A percentile compares a stretch with the other conserved stretches of the same genome.
Conservation (phyloP, 768 basidiomycete species). For the Leccinellum albellum region DNA sequence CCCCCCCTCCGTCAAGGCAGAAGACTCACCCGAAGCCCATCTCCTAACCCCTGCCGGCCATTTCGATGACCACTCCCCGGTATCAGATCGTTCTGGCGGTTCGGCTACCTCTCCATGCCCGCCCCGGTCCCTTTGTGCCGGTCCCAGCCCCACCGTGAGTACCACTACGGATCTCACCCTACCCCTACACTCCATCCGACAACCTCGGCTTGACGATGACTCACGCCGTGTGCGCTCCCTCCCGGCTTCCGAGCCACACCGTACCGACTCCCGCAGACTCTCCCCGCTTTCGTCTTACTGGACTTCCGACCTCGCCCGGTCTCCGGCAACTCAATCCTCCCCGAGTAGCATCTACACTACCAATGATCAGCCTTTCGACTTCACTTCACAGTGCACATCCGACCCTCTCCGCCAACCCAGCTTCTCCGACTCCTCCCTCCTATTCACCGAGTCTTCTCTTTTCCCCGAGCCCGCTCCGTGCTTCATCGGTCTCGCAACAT, state of each 20-base stretch:
- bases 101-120: conserved; percentile 27
- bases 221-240: conserved; percentile 30
- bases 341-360: conserved; percentile 25
- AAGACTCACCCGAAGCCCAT: conserved; percentile 46
- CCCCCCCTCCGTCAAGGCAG: conserved; percentile 53
- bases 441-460: conserved; percentile 24
- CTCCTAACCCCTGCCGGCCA: conserved; percentile 38
- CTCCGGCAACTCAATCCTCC: conserved; percentile 24
- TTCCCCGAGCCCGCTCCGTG: conserved; percentile 33
- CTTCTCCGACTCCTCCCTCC: conserved; percentile 30
- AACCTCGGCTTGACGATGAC: conserved; percentile 26
- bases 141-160: conserved; percentile 20
- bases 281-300: conserved; percentile 31
- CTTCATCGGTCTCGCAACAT: conserved; percentile 31
- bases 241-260: conserved; percentile 26
- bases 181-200: conserved; percentile 18
- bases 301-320: conserved; percentile 23
- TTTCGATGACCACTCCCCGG: conserved; percentile 31
- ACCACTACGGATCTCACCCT: conserved; percentile 26
- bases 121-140: conserved; percentile 25
- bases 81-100: conserved; percentile 29
- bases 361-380: conserved; percentile 17
- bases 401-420: conserved; percentile 19
- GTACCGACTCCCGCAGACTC: conserved; percentile 32
- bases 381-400: conserved; percentile 22